Conservation (phyloP, 352 stramenopile species). For the Peronospora farinosa region DNA sequence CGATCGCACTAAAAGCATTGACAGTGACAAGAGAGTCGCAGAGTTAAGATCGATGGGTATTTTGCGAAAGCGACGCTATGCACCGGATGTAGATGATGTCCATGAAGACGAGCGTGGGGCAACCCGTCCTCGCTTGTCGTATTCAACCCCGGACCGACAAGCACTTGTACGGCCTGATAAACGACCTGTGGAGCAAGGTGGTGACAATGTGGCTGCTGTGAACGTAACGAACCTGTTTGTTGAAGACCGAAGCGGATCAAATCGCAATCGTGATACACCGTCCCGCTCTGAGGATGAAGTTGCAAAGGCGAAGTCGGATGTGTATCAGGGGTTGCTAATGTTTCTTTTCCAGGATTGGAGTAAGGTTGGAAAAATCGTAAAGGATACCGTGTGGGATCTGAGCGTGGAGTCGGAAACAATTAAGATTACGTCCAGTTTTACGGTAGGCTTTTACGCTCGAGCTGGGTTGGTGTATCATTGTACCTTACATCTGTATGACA, state of each 20-base stretch:
- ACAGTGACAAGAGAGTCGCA: constrained; percentile 8
- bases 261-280: constrained; percentile 14
- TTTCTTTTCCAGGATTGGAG: constrained; percentile 44
- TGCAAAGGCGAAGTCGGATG: constrained; percentile 39
- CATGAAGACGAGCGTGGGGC: constrained; percentile 18
- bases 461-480: neutral
- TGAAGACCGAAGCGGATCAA: constrained; percentile 44
- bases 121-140: constrained; percentile 23
- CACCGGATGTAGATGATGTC: constrained; percentile 13
- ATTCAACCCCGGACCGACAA: constrained; percentile 13
- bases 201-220: neutral
- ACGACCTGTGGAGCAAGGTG: constrained; percentile 4
- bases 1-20: neutral
- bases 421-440: constrained; percentile 24
- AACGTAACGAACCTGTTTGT: constrained; percentile 28
- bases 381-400: constrained; percentile 42
- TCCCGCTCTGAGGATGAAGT: constrained; percentile 29
- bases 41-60: constrained; percentile 24
- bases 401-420: constrained; percentile 19
- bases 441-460: constrained; percentile 13
- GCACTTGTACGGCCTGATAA: constrained; percentile 1
- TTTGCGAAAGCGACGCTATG: constrained; percentile 31
- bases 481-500: neutral
- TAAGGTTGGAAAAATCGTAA: constrained; percentile 28
- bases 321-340: constrained; percentile 58